phyloP scores from a whole-genome alignment of 1,284 basidiomycete genomes.

The Microbotryum silenes-acaulis region DNA sequence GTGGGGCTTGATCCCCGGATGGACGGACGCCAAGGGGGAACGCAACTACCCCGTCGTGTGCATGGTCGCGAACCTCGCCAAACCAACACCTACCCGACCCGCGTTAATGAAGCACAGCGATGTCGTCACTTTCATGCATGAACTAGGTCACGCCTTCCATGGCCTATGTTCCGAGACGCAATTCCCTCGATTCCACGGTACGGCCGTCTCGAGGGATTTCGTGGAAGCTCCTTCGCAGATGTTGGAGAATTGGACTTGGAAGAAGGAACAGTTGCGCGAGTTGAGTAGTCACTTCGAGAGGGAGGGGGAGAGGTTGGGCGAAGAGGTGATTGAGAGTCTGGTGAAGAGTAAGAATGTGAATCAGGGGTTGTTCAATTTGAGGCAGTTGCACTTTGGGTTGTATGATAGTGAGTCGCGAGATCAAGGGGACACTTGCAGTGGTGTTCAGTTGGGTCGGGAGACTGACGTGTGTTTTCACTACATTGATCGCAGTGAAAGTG shows the following conservation, averaged over 20 bases:
- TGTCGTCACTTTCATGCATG: slow-evolving; percentile 44
- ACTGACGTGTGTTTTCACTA: background rate
- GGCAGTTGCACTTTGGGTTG: slow-evolving; percentile 72
- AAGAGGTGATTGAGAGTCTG: slow-evolving; percentile 67
- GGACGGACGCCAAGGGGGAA: slow-evolving; percentile 44
- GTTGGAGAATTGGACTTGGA: slow-evolving; percentile 68
- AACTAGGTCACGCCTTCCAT: slow-evolving; percentile 83
- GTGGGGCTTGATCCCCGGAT: slow-evolving; percentile 52
- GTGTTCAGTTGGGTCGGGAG: no score
- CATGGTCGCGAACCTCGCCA: slow-evolving; percentile 82
- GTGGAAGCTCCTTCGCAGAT: slow-evolving; percentile 66
- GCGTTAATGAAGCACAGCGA: slow-evolving; percentile 75
- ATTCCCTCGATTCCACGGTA: slow-evolving; percentile 67
- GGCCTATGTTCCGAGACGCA: slow-evolving; percentile 63
- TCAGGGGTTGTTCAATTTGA: slow-evolving; percentile 67
- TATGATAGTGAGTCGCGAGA: slow-evolving; percentile 51
- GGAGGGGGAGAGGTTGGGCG: slow-evolving; percentile 59
- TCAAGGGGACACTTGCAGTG: no score
- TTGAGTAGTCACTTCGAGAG: slow-evolving; percentile 68
- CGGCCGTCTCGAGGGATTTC: slow-evolving; percentile 64
- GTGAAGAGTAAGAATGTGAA: slow-evolving; percentile 73
- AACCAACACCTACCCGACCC: slow-evolving; percentile 66
- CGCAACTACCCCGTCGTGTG: slow-evolving; percentile 56
- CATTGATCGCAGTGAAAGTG: slow-evolving; percentile 45
- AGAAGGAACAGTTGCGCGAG: slow-evolving; percentile 60